A percentile compares a stretch with the other conserved stretches of the same genome.
phyloP scores from a whole-genome alignment of 1,139 yeast species.

The Pichia sp. region DNA sequence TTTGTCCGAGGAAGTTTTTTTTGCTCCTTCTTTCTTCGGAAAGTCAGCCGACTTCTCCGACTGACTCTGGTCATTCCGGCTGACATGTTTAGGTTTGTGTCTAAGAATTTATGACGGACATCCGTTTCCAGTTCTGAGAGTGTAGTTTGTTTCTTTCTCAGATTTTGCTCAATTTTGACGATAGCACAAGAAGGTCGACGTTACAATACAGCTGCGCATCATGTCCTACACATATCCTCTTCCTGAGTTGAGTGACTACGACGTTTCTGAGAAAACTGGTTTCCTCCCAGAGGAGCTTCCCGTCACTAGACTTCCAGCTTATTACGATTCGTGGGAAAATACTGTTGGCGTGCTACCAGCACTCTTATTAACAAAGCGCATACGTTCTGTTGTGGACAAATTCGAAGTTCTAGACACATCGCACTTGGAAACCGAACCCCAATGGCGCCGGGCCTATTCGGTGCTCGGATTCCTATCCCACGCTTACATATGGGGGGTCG shows the following conservation, averaged over 20 bases:
- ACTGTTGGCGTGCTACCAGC: conserved; percentile 66
- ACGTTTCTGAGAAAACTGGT: conserved; percentile 65
- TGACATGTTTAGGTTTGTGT: too few relatives aligned
- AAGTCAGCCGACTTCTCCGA: conserved; percentile 1
- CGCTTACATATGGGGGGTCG: conserved; percentile 83
- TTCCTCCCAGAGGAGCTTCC: conserved; percentile 74
- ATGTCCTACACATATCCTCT: conserved; percentile 30
- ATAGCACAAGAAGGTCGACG: too few relatives aligned
- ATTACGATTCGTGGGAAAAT: conserved; percentile 73
- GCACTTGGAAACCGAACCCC: conserved; percentile 40
- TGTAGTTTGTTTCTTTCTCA: too few relatives aligned
- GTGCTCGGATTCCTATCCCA: conserved; percentile 75
- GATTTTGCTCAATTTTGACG: too few relatives aligned
- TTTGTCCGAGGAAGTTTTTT: background rate
- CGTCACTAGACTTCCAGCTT: conserved; percentile 51
- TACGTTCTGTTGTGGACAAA: conserved; percentile 56
- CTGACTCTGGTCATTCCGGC: background rate
- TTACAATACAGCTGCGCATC: background rate
- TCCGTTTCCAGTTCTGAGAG: too few relatives aligned
- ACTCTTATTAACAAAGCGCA: conserved; percentile 58
- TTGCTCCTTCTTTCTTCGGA: background rate
- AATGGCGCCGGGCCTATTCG: conserved; percentile 76
- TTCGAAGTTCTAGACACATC: conserved; percentile 52
- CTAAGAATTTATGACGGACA: too few relatives aligned
- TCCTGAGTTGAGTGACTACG: conserved; percentile 58